Conservation (phyloP, 345 rosid species). For the Crucihimalaya himalaica region DNA sequence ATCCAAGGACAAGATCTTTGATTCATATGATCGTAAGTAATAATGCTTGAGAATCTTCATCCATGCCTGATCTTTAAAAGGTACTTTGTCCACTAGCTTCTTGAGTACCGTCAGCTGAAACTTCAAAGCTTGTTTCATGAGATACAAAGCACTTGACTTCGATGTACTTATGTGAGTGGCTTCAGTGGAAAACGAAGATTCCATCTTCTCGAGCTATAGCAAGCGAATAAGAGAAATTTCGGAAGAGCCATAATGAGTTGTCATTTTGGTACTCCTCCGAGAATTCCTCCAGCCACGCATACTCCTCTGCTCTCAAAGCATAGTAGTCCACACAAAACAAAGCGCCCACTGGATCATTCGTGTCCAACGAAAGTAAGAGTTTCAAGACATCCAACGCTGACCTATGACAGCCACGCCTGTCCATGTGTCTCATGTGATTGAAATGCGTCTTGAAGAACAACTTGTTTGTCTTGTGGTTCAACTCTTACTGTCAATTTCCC, state of each 20-base stretch:
- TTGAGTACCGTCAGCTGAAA: conserved; percentile 78
- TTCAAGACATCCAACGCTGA: conserved; percentile 93
- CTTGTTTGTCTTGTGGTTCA: conserved; percentile 71
- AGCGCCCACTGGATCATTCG: conserved; percentile 83
- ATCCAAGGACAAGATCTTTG: conserved; percentile 70
- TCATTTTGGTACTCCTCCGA: conserved; percentile 71
- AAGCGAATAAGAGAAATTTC: conserved; percentile 83
- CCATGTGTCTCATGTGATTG: conserved; percentile 87
- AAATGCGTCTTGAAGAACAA: conserved; percentile 74
- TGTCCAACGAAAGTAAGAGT: conserved; percentile 73
- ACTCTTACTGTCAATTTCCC: conserved; percentile 74
- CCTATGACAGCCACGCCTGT: conserved; percentile 86
- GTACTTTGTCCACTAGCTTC: conserved; percentile 76
- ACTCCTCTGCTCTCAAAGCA: conserved; percentile 83
- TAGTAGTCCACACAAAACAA: conserved; percentile 89
- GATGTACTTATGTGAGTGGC: conserved; percentile 31
- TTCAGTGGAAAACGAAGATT: conserved; percentile 40
- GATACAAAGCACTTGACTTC: conserved; percentile 62
- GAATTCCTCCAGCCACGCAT: conserved; percentile 78
- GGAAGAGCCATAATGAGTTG: conserved; percentile 84
- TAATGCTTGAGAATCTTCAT: conserved; percentile 59
- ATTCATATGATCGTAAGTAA: conserved; percentile 62
- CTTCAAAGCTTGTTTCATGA: conserved; percentile 87
- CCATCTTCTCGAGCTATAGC: conserved; percentile 73
- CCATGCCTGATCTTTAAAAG: conserved; percentile 81